Conservation (phyloP, 2,329 filamentous ascomycete genomes). For the Thermothelomyces thermophilus region DNA sequence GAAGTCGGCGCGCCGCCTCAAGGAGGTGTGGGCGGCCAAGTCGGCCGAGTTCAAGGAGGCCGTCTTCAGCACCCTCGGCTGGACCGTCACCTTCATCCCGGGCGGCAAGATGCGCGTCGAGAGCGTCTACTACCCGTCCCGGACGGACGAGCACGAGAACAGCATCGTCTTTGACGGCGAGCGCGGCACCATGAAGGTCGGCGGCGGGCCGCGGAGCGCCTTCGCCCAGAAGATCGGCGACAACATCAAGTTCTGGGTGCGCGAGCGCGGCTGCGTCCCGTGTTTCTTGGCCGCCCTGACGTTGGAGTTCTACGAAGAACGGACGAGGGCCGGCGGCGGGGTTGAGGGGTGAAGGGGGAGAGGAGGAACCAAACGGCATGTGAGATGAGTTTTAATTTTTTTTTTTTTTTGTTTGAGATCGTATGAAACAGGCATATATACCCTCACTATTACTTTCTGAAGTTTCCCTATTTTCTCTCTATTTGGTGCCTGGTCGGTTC, state of each 20-base stretch:
- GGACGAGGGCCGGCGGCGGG: conserved; percentile 25
- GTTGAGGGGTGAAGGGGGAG: conserved; percentile 2
- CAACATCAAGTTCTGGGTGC: conserved; percentile 91
- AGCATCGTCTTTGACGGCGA: conserved; percentile 85
- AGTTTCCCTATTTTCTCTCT: no score
- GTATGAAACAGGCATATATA: no score
- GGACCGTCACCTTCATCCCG: conserved; percentile 93
- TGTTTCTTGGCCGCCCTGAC: conserved; percentile 89
- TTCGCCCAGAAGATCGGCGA: conserved; percentile 82
- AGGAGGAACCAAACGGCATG: not conserved
- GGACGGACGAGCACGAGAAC: conserved; percentile 62
- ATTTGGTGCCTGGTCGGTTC: not conserved
- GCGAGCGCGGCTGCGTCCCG: conserved; percentile 87
- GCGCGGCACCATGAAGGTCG: conserved; percentile 95
- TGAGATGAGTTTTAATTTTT: not conserved
- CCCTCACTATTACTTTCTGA: no score
- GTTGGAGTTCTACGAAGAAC: conserved; percentile 82
- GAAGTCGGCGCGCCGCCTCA: conserved; percentile 78
- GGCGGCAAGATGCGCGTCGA: conserved; percentile 94
- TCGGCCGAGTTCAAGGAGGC: conserved; percentile 92
- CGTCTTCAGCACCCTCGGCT: conserved; percentile 84
- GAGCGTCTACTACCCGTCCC: conserved; percentile 70
- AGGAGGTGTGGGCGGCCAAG: conserved; percentile 88
- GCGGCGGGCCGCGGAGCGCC: conserved; percentile 75
- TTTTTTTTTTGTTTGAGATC: no score